phyloP scores from a whole-genome alignment of 495 filamentous ascomycete genomes.

The Hypoxylon rickii region DNA sequence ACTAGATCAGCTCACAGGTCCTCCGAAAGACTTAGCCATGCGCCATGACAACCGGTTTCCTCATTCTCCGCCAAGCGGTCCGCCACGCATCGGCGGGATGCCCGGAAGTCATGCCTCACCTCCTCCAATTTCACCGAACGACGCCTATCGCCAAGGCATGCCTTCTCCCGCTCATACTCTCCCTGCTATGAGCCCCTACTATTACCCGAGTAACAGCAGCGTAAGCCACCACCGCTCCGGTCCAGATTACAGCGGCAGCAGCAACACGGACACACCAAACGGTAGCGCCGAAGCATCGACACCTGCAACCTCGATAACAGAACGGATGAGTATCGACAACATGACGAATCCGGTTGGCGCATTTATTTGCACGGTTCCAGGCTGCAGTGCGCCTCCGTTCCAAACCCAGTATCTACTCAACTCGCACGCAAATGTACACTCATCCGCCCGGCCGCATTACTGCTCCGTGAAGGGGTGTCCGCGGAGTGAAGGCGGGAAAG shows the following conservation, averaged over 20 bases:
- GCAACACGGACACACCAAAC: conserved; percentile 39
- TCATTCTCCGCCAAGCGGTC: conserved; percentile 39
- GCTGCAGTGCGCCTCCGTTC: conserved; percentile 84
- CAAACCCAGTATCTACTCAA: conserved; percentile 83
- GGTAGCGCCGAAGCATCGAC: conserved; percentile 43
- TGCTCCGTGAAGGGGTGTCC: conserved; percentile 82
- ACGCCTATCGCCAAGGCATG: conserved; percentile 36
- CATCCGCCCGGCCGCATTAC: conserved; percentile 86
- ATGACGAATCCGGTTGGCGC: conserved; percentile 46
- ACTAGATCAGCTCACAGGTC: conserved; percentile 41
- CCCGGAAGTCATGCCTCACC: conserved; percentile 43
- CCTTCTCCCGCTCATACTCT: conserved; percentile 39
- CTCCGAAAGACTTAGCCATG: conserved; percentile 33
- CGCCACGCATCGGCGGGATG: conserved; percentile 32
- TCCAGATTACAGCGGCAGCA: conserved; percentile 35
- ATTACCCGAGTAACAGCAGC: conserved; percentile 25
- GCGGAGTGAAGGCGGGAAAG: conserved; percentile 81
- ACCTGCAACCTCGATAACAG: conserved; percentile 46
- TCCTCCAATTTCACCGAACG: conserved; percentile 50
- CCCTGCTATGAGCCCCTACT: conserved; percentile 33
- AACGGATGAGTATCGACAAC: conserved; percentile 57
- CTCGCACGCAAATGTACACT: conserved; percentile 98
- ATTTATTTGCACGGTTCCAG: conserved; percentile 55
- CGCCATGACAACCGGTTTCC: conserved; percentile 34
- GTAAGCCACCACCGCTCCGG: conserved; percentile 24